Base-by-base conservation (phyloP, 768 basidiomycete species). In the Suillus brevipes region DNA sequence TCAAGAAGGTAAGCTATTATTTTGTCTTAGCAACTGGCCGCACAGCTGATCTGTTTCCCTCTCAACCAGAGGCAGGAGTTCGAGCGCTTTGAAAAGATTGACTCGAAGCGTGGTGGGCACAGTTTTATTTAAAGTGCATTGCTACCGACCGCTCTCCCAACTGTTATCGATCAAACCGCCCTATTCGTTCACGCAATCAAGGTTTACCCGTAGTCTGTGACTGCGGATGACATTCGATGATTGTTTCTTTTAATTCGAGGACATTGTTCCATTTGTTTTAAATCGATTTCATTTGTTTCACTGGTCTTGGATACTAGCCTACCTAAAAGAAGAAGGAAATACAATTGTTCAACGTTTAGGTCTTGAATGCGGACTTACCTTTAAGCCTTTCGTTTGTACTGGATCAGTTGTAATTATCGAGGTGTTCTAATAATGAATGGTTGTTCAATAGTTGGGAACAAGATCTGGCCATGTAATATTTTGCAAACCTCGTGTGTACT, bases 51-150 rank as follows among this genome's bases (percentile, higher is more conserved):
- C 28, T 28, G 60, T 40, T 58, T 10, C 57, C 38, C 25, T 40
- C 25, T 40, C 60, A 56, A 65, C 60, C 79, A 94, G 92, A 85
- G 93, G 70, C 80, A 88, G 74, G 89, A 95, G 77, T 82, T 85
- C 64, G 90, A 91, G 70, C 88, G 94, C 42, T 96, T 97, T 84
- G 88, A 86, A 82, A 90, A 84, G 79, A 96, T 97, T 67, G 94
- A 96, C 69, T 86, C 86, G 63, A 97, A 96, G 79, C 89, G 92
- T 68, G 94, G 92, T 67, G 92, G 93, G 59, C 80, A 83, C 67
- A 91, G 92, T 67, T 97, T 97, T 71, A 94, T 95, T 66, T 96
- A 78, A 85, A 65, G 34, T n/a, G 62, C 58, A 57, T 57, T 58
- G 37, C 25, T 58, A 58, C 38, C 25, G 38, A 58, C 38, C 25